A percentile compares a stretch with the other conserved stretches of the same genome.
phyloP scores from a whole-genome alignment of 2,329 filamentous ascomycete genomes.

The Rutstroemia sp. region DNA sequence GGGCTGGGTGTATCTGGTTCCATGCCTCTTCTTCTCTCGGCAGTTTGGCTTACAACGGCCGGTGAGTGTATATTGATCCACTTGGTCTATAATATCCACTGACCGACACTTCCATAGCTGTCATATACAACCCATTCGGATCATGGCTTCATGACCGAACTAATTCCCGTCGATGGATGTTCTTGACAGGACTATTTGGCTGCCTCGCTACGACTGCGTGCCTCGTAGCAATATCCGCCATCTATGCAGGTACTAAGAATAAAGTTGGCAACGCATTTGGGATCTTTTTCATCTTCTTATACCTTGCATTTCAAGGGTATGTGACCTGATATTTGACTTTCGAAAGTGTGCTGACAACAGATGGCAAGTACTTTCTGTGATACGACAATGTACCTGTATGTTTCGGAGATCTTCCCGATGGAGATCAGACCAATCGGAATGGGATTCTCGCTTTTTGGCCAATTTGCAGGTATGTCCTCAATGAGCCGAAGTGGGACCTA shows the following conservation, averaged over 20 bases:
- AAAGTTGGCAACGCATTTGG: conserved; percentile 10
- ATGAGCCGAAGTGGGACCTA: not conserved
- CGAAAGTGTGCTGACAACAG: not conserved
- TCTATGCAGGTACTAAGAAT: conserved; percentile 6
- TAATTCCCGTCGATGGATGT: not conserved
- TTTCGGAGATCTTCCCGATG: conserved; percentile 31
- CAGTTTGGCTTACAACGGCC: conserved; percentile 15
- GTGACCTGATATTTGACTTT: not conserved
- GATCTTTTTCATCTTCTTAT: conserved; percentile 11
- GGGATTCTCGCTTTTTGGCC: not conserved
- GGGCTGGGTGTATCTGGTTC: conserved; percentile 8
- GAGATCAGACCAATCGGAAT: conserved; percentile 22
- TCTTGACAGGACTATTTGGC: conserved; percentile 10
- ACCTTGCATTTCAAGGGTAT: conserved; percentile 10
- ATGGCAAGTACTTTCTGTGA: not conserved
- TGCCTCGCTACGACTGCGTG: not conserved
- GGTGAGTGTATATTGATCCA: conserved; percentile 15
- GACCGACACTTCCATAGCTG: conserved; percentile 3
- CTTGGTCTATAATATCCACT: not conserved
- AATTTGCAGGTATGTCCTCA: not conserved
- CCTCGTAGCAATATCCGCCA: conserved; percentile 9
- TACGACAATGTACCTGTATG: conserved; percentile 26
- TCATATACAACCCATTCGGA: conserved; percentile 10
- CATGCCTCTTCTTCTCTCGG: conserved; percentile 8
- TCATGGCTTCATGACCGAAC: conserved; percentile 2